Evolutionary conservation across 495 filamentous ascomycete genomes (phyloP).

Genomic region (Talaromyces trachyspermus): DNA sequence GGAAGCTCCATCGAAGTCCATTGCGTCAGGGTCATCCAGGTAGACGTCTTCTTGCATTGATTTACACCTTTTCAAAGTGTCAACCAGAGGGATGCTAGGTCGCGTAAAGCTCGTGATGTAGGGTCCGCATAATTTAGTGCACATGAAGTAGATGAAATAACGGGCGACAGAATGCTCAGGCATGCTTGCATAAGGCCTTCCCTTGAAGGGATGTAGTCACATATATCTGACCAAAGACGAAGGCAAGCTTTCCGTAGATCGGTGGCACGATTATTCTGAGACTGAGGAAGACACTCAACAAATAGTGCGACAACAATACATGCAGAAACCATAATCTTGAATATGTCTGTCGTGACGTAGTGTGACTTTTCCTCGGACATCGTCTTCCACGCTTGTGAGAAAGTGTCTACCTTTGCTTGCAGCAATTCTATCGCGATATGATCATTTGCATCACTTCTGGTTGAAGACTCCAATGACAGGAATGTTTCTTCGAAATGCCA

Average conservation of each 20-base stretch:
- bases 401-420: slow-evolving; percentile 33
- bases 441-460: slow-evolving; percentile 33
- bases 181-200: slow-evolving; percentile 27
- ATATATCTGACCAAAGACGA: slow-evolving; percentile 29
- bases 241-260: slow-evolving; percentile 25
- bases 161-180: slow-evolving; percentile 25
- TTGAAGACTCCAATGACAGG: slow-evolving; percentile 16
- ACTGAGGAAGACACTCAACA: slow-evolving; percentile 26
- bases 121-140: slow-evolving; percentile 10
- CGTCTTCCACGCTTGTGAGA: slow-evolving; percentile 37
- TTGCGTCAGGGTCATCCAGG: slow-evolving; percentile 42
- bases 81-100: slow-evolving; percentile 24
- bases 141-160: slow-evolving; percentile 20
- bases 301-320: slow-evolving; percentile 31
- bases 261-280: slow-evolving; percentile 18
- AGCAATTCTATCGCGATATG: slow-evolving; percentile 37
- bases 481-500: slow-evolving; percentile 19
- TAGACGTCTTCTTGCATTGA: slow-evolving; percentile 15
- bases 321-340: slow-evolving; percentile 41
- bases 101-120: slow-evolving; percentile 16
- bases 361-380: slow-evolving; percentile 32
- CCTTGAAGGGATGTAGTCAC: slow-evolving; percentile 23
- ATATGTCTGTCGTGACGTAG: slow-evolving; percentile 37
- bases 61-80: slow-evolving; percentile 37
- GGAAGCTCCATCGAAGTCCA: slow-evolving; percentile 76